Evolutionary conservation across 2,329 filamentous ascomycete genomes (phyloP), one percentile per base, ranked within the genome.

Genomic region (Xenosphaeropsis pyriputrescens): DNA sequence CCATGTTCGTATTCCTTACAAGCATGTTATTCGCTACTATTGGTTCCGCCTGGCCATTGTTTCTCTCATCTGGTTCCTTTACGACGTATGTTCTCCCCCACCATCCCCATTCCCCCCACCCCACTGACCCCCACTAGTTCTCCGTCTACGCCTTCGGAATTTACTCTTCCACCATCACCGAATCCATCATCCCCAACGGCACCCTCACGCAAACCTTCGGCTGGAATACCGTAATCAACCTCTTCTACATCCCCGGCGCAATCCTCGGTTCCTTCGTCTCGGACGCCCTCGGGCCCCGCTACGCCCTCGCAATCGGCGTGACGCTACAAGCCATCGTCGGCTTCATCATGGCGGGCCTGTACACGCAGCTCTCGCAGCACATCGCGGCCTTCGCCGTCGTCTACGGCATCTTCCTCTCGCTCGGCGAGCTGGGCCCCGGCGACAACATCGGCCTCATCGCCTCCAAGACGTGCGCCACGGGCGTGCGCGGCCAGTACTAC

Each of bases 381-480:
- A 74, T 91, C 4, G 84, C 67, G 6, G 82, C 67, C 0, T 93
- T 91, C 47, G 78, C 83, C 1, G 79, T 86, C 5, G 73, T 89
- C 2, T 89, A 86, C 48, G 84, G 76, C 13, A 67, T 91, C 45
- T 91, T 91, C 61, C 63, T 85, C 1, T 72, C 78, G 0, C 66
- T 89, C 1, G 84, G 84, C 36, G 85, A 91, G 56, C 60, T 93
- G 31, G 86, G 88, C 0, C 85, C 88, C 0, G 88, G 88, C 11
- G 83, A 94, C 63, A 94, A 94, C 56, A 93, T 94, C 47, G 86
- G 86, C 2, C 69, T 94, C 0, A 58, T 93, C 19, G 86, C 88
- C 0, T 81, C 82, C 34, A 94, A 94, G 64, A 88, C 84, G 2
- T 86, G 78, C 50, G 85, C 88, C 0, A 94, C 88, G 4, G 80